Evolutionary conservation across 371 early-diverging fungal genomes (phyloP), one percentile per base, ranked within the genome.

Genomic region (Mucor piriformis): DNA sequence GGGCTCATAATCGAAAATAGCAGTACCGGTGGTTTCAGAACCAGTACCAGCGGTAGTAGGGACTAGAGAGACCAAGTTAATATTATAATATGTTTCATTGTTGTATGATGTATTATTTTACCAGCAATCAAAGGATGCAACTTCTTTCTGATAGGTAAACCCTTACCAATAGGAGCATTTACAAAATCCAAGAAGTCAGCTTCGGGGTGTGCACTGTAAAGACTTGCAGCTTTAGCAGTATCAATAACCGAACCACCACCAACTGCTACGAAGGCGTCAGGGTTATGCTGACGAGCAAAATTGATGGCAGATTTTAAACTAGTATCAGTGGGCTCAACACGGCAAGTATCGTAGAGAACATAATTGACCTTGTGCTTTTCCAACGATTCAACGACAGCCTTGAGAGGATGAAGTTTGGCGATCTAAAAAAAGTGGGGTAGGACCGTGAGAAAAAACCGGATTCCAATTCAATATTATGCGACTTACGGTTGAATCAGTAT

Each of bases 211-310:
- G 86, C 77, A 27, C 84, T 78, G 70, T 93, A 94, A 71, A 95
- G 76, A 66, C 92, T 94, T 40, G 94, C 95, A 27, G 93, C 95
- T 72, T 95, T 95, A 57, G 92, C 83, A 10, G 95, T 95, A 66
- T 95, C 95, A 59, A 95, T 94, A 27, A 90, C 91, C 2, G 93
- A 92, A n/a, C 95, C 95, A 57, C 95, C 95, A 53, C 95, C 95
- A 5, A 95, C 93, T 16, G 95, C 95, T n/a, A 95, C 82, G 65
- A 92, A 89, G 3, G 91, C 88, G 67, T 91, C 94, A 15, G 92
- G 91, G 34, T 74, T 69, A 59, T 93, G 87, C 23, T 74, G 50
- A 59, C 89, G 85, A 38, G 91, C 88, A 54, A 90, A 93, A 6
- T 84, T 87, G 61, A 95, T 93, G 16, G 94, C 94, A 18, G 87